Evolutionary conservation across 768 basidiomycete genomes (phyloP), one percentile per base, ranked within the genome.

Genomic region (Leccinum pellstonianum): DNA sequence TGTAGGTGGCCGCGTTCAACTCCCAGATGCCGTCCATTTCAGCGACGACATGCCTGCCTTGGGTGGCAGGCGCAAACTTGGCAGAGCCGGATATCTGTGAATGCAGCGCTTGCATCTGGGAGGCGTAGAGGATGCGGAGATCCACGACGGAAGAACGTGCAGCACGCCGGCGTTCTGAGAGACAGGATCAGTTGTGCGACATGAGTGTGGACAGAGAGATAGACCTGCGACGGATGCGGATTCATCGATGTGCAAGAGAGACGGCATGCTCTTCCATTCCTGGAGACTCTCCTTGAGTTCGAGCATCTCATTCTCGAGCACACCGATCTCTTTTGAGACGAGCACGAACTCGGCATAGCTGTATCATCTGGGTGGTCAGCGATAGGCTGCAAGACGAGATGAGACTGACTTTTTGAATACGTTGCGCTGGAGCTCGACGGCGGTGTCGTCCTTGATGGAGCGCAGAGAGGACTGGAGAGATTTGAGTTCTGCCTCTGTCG

Each of bases 271-370:
- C 73, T 95, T 95, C 90, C 95, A 98, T 70, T 99, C 97, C 12
- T 91, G 87, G 4, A 98, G 81, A 6, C 90, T 83, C 57, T 95
- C 93, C 73, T 97, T 98, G 72, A 99, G 85, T 69, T 98, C 95
- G 31, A 98, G 83, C 90, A 98, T 92, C 73, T 98, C 95, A 69
- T 95, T 95, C 78, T 99, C 97, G 27, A 99, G 84, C 1, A 91
- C 88, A 27, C 91, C 88, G 56, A 99, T 96, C 76, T 98, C 97
- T 70, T 98, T 98, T 4, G 97, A 97, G 21, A 99, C 92, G 57
- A 90, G 81, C 27, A 99, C 92, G 70, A 98, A 98, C 72, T 98
- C 94, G 50, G 95, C 91, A 70, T 98, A 98, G 76, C 96, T 98
- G 67, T 17, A 58, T 67, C 48, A 57, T 41, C 3, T 17, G 27